phyloP scores from a whole-genome alignment of 2,329 filamentous ascomycete species.

The Lojkania enalia region DNA sequence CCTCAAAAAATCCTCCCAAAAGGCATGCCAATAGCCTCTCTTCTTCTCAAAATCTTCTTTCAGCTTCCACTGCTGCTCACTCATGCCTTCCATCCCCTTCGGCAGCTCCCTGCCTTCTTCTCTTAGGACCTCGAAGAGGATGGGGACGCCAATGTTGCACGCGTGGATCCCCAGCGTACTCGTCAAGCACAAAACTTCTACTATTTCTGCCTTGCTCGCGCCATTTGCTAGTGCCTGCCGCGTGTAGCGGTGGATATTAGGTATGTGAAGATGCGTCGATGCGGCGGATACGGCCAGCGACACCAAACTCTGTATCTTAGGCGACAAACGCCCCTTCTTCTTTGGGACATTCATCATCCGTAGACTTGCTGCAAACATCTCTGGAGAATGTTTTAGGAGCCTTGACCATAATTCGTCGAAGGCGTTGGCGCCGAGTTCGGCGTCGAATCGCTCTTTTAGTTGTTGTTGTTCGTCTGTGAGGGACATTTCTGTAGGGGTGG shows the following conservation, averaged over 20 bases:
- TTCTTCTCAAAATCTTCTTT: constrained; percentile 51
- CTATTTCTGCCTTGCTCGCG: constrained; percentile 48
- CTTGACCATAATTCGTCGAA: constrained; percentile 34
- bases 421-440: constrained; percentile 23
- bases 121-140: constrained; percentile 52
- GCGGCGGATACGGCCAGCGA: constrained; percentile 50
- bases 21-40: constrained; percentile 52
- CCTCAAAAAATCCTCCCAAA: constrained; percentile 51
- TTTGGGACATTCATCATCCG: constrained; percentile 33
- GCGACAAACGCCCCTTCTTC: constrained; percentile 39
- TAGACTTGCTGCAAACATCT: constrained; percentile 35
- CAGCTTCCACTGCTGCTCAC: constrained; percentile 42
- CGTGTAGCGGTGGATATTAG: constrained; percentile 49
- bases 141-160: constrained; percentile 52
- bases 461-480: constrained; percentile 25
- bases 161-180: constrained; percentile 53
- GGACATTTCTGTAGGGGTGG: constrained; percentile 15
- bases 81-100: constrained; percentile 37
- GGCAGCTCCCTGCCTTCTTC: constrained; percentile 46
- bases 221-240: constrained; percentile 46
- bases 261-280: constrained; percentile 50
- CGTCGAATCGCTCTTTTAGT: constrained; percentile 29
- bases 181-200: constrained; percentile 52
- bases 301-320: constrained; percentile 50
- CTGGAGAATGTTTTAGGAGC: constrained; percentile 30